These are phyloP conservation scores for Globisporangium uncinulatum DNA, from an alignment of 352 stramenopile species.

Conservation along the genomic window DNA sequence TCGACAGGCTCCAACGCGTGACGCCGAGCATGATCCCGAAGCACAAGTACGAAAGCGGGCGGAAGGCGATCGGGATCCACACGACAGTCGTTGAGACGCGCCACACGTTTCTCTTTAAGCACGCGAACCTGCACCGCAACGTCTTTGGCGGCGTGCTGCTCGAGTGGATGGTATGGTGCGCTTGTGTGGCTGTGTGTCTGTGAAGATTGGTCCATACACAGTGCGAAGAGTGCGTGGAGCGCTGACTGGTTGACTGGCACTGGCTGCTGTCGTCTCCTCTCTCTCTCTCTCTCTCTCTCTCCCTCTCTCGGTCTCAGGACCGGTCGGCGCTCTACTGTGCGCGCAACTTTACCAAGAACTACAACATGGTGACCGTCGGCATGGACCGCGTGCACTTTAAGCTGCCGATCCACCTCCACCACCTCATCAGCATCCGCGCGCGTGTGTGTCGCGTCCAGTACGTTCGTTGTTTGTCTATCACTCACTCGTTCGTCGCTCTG, in stretches of 20 bases:
- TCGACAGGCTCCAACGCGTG: conserved; percentile 19
- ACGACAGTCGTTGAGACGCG: conserved; percentile 33
- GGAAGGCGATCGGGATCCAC: conserved; percentile 19
- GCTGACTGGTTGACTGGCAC: too few species aligned
- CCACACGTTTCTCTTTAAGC: conserved; percentile 31
- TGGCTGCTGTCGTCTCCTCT: too few species aligned
- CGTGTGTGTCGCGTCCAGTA: conserved; percentile 46
- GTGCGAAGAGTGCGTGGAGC: too few species aligned
- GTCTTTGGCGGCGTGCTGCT: conserved; percentile 40
- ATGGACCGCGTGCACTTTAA: conserved; percentile 72
- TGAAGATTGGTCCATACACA: too few species aligned
- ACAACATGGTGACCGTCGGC: conserved; percentile 53
- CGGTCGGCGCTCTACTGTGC: conserved; percentile 56
- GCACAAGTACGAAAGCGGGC: conserved; percentile 5
- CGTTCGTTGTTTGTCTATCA: not conserved
- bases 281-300: too few species aligned
- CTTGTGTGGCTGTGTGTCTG: too few species aligned
- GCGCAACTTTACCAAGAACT: conserved; percentile 56
- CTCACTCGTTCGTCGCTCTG: too few species aligned
- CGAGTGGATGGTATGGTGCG: conserved; percentile 48
- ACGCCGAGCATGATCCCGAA: conserved; percentile 27
- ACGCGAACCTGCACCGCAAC: conserved; percentile 30
- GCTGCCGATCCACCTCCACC: conserved; percentile 49
- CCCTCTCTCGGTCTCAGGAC: too few species aligned
- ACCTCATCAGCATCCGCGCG: conserved; percentile 59